Percentiles rank a stretch among this genome's conserved stretches.
Evolutionary conservation across 1,284 basidiomycete species (phyloP).

Genomic region (Rhodotorula mucilaginosa): DNA sequence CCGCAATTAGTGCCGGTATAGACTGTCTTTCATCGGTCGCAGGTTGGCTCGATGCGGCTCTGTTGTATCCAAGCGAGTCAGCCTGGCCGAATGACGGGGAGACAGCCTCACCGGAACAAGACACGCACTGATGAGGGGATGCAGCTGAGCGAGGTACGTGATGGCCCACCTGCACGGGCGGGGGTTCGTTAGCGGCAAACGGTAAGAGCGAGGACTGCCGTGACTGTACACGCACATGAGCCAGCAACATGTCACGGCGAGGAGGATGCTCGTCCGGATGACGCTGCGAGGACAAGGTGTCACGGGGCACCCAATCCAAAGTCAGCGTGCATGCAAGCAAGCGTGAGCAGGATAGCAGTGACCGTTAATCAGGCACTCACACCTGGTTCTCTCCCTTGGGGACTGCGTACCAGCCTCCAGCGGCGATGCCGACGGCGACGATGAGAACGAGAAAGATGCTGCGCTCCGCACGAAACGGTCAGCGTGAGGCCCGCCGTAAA

Average conservation of each 20-base stretch:
- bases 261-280: conserved; percentile 70
- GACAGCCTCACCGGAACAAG: background rate
- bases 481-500: background rate
- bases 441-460: conserved; percentile 44
- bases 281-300: conserved; percentile 56
- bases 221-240: conserved; percentile 60
- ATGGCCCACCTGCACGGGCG: conserved; percentile 82
- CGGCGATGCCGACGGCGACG: conserved; percentile 59
- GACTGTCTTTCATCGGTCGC: conserved; percentile 10
- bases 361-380: conserved; percentile 55
- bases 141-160: conserved; percentile 84
- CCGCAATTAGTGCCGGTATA: background rate
- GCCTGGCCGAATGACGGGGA: fast-evolving
- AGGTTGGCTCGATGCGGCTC: conserved; percentile 29
- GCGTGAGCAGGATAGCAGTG: no score
- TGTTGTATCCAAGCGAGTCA: background rate
- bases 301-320: background rate
- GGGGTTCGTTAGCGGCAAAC: background rate
- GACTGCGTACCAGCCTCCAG: conserved; percentile 63
- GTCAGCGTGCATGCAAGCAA: background rate
- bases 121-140: conserved; percentile 74
- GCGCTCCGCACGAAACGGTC: background rate
- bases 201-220: background rate
- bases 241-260: conserved; percentile 77
- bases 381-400: conserved; percentile 84